Conservation (phyloP, 1,284 basidiomycete species). For the Cutaneotrichosporon sp. region DNA sequence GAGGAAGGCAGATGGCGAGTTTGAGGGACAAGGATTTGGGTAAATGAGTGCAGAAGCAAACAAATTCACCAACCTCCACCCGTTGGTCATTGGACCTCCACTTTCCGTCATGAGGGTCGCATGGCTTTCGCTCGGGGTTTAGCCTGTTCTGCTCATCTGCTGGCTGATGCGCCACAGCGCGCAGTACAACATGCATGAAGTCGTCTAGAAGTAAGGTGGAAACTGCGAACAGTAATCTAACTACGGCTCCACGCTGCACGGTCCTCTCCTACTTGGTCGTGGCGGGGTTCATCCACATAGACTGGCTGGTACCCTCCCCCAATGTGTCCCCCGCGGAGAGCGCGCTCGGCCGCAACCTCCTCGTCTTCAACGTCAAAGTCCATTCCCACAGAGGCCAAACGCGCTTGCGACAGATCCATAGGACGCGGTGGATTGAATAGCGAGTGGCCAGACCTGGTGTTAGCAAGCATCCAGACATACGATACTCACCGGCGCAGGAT, state of each 20-base stretch:
- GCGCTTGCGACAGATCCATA: constrained; percentile 70
- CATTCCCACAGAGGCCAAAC: constrained; percentile 55
- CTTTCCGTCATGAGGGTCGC: not conserved
- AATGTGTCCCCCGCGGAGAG: constrained; percentile 21
- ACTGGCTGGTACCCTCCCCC: constrained; percentile 31
- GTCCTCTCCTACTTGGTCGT: not conserved
- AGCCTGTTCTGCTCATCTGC: not conserved
- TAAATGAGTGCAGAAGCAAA: not conserved
- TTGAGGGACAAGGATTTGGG: not conserved
- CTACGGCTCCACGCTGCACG: not conserved
- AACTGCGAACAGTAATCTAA: not conserved
- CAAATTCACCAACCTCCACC: constrained; percentile 4
- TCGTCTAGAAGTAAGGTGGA: not conserved
- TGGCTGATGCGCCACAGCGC: not conserved
- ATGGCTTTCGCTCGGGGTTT: no score
- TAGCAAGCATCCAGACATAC: not conserved
- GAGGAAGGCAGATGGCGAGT: not conserved
- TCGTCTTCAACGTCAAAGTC: constrained; percentile 68
- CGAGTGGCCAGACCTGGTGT: constrained; percentile 79
- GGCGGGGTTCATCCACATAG: constrained; percentile 32
- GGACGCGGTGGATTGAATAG: constrained; percentile 87
- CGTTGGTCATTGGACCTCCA: not conserved
- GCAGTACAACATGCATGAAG: not conserved
- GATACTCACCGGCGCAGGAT: constrained; percentile 80
- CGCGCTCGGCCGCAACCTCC: constrained; percentile 46